Conservation (phyloP, 306 rosid genomes). For the Malus sieversii region DNA sequence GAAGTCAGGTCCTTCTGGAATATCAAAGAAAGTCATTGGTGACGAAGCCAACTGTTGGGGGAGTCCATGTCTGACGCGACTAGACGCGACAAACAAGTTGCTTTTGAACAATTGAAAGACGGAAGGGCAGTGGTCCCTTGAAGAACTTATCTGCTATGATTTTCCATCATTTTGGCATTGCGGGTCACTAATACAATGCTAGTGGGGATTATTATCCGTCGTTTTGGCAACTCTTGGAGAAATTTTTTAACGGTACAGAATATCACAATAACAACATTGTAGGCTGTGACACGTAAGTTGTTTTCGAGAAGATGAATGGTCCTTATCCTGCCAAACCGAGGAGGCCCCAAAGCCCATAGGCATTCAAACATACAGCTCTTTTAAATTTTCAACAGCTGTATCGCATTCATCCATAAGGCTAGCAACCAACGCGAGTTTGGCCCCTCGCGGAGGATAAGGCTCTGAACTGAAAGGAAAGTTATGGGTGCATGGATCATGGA, state of each 20-base stretch:
- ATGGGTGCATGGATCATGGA: neutral
- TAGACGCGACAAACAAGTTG: neutral
- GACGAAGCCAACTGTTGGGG: neutral
- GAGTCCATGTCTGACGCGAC: neutral
- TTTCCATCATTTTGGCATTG: no score
- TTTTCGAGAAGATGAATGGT: neutral
- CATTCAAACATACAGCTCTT: no score
- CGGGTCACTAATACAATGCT: no score
- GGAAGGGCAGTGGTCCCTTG: neutral
- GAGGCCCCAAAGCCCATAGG: neutral
- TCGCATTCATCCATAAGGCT: no score
- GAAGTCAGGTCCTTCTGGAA: neutral
- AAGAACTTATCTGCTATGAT: no score
- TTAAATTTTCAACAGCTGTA: no score
- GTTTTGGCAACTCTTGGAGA: no score
- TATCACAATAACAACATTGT: no score
- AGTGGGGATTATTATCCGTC: no score
- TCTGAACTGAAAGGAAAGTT: constrained; percentile 16
- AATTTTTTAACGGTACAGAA: no score
- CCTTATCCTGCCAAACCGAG: neutral
- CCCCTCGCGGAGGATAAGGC: neutral
- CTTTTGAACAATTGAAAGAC: neutral
- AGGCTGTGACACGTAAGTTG: neutral
- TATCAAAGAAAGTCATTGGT: neutral
- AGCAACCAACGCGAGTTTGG: neutral